Conservation (phyloP, 805 yeast species). For the Monosporozyma yasuniensis region DNA sequence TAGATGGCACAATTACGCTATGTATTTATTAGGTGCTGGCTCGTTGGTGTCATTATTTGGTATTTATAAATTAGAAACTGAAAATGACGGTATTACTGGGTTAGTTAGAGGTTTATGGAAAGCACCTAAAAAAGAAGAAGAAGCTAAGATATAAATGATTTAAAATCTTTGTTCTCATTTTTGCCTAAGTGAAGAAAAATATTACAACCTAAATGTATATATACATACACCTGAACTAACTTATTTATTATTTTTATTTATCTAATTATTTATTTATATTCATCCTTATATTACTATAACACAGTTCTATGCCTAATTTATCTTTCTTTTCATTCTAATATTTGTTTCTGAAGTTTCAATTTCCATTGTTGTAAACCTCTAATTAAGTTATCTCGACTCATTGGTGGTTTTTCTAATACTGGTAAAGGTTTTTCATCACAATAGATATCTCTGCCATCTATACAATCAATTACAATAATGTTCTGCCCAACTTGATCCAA, state of each 20-base stretch:
- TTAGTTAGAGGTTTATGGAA: constrained; percentile 8
- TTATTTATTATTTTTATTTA: not conserved
- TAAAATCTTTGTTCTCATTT: too few species aligned
- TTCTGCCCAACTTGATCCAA: constrained; percentile 18
- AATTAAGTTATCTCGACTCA: constrained; percentile 6
- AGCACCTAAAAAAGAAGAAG: not conserved
- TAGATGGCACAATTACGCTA: constrained; percentile 57
- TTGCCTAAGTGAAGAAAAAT: too few species aligned
- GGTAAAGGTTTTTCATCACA: constrained; percentile 12
- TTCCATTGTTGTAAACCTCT: constrained; percentile 13
- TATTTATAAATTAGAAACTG: constrained; percentile 70
- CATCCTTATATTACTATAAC: not conserved
- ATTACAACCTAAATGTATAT: not conserved
- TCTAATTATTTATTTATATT: constrained; percentile 3
- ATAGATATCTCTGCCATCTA: constrained; percentile 25
- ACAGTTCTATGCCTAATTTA: not conserved
- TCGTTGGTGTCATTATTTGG: constrained; percentile 67
- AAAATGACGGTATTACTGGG: constrained; percentile 68
- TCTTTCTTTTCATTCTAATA: constrained; percentile 1
- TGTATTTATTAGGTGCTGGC: constrained; percentile 62
- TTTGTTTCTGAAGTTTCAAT: constrained; percentile 9
- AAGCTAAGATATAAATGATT: not conserved
- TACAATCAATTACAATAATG: constrained; percentile 9
- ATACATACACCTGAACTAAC: not conserved
- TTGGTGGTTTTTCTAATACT: not conserved